Evolutionary conservation across 1,284 basidiomycete genomes (phyloP).

Genomic region (Ganoderma lingzhi): DNA sequence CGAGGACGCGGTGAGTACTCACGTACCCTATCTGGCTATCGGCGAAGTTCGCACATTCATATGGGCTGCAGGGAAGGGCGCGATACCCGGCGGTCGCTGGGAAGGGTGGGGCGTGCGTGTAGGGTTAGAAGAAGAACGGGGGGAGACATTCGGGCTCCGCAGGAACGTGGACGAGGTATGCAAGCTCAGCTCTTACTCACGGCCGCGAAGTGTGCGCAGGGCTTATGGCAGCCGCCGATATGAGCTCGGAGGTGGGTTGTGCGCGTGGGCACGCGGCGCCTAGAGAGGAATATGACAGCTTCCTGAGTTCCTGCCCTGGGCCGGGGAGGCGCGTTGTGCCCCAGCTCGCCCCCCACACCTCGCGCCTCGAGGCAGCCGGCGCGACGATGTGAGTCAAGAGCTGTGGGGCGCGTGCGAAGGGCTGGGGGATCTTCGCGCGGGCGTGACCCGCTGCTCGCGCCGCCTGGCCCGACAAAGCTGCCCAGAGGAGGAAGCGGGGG

Average conservation of each 20-base stretch:
- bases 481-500: not conserved
- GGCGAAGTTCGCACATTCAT: conserved; percentile 11
- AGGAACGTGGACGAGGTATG: conserved; percentile 9
- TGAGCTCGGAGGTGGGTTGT: conserved; percentile 23
- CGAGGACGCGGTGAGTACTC: conserved; percentile 17
- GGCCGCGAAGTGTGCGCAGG: not conserved
- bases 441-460: conserved; percentile 15
- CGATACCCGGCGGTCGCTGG: not conserved
- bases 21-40: conserved; percentile 18
- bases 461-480: conserved; percentile 4
- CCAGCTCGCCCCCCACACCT: conserved; percentile 5
- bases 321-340: conserved; percentile 1
- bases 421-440: conserved; percentile 15
- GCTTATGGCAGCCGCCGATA: conserved; percentile 30
- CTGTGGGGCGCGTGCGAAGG: conserved; percentile 9
- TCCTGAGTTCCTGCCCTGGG: not conserved
- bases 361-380: conserved; percentile 11
- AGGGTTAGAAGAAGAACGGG: conserved; percentile 20
- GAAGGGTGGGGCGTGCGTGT: conserved; percentile 10
- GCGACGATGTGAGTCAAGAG: conserved; percentile 13
- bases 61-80: not conserved
- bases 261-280: conserved; percentile 19
- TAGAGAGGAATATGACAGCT: not conserved
- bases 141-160: conserved; percentile 18
- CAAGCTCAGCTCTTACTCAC: not conserved